A percentile compares a stretch with the other conserved stretches of the same genome.
Conservation (phyloP, 2,329 filamentous ascomycete species). For the Myriosclerotinia duriaeana region DNA sequence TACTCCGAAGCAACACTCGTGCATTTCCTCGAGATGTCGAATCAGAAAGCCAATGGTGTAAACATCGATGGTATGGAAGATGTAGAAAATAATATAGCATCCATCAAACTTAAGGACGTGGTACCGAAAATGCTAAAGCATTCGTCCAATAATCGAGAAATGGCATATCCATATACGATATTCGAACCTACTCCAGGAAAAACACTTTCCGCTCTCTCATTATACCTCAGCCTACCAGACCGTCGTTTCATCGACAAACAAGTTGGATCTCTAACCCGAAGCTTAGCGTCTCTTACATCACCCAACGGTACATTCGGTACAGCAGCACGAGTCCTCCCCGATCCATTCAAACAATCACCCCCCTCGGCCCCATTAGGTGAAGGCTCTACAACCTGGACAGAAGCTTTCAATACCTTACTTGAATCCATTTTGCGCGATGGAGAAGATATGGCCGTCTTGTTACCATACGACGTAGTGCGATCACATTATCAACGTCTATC, state of each 20-base stretch:
- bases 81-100: conserved; percentile 13
- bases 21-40: conserved; percentile 33
- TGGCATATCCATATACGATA: conserved; percentile 40
- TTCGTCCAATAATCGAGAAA: conserved; percentile 37
- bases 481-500: conserved; percentile 52
- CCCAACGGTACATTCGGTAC: conserved; percentile 37
- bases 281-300: conserved; percentile 36
- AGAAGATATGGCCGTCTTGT: conserved; percentile 57
- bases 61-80: background rate
- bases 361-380: conserved; percentile 23
- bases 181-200: conserved; percentile 33
- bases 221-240: conserved; percentile 35
- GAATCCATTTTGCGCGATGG: conserved; percentile 58
- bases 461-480: conserved; percentile 58
- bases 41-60: conserved; percentile 7
- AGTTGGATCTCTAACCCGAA: conserved; percentile 35
- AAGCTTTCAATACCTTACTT: conserved; percentile 56
- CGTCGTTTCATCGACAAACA: conserved; percentile 35
- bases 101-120: conserved; percentile 25
- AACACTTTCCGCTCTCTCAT: conserved; percentile 34
- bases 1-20: conserved; percentile 39
- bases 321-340: conserved; percentile 34
- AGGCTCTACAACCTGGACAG: conserved; percentile 51
- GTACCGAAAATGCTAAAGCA: conserved; percentile 40
- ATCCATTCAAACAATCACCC: conserved; percentile 25